Evolutionary conservation across 495 filamentous ascomycete genomes (phyloP).

Genomic region (Annulohypoxylon nitens): DNA sequence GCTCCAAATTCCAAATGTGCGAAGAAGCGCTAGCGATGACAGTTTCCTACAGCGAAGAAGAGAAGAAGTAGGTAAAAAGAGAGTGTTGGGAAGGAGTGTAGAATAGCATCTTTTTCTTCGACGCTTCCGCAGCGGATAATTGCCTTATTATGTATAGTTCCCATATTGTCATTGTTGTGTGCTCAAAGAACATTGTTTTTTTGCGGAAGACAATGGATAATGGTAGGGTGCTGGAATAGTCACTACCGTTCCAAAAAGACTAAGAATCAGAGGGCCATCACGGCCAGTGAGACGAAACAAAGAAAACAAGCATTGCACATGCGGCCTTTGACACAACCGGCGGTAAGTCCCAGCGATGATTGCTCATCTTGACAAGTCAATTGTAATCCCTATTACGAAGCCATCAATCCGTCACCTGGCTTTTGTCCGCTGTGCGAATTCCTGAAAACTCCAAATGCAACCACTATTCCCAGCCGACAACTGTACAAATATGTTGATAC

Average conservation of each 20-base stretch:
- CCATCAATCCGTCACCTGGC: constrained; percentile 16
- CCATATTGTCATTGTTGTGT: not conserved
- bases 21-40: not conserved
- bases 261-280: constrained; percentile 11
- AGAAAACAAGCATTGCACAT: not conserved
- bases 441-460: constrained; percentile 17
- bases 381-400: constrained; percentile 23
- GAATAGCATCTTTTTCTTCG: not conserved
- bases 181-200: constrained; percentile 30
- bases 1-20: constrained; percentile 16
- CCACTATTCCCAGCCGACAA: not conserved
- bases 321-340: constrained; percentile 5
- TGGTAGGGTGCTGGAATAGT: constrained; percentile 14
- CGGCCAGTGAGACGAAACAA: constrained; percentile 25
- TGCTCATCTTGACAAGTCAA: constrained; percentile 14
- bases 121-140: not conserved
- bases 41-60: not conserved
- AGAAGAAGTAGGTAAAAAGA: not conserved
- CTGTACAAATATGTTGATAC: constrained; percentile 34
- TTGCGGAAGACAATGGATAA: not conserved
- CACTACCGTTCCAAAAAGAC: constrained; percentile 3
- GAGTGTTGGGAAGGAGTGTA: not conserved
- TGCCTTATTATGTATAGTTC: not conserved
- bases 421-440: constrained; percentile 24
- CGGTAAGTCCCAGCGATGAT: constrained; percentile 9